Conservation (phyloP, 169 alveolate genomes). For the Plasmodium sp. region DNA sequence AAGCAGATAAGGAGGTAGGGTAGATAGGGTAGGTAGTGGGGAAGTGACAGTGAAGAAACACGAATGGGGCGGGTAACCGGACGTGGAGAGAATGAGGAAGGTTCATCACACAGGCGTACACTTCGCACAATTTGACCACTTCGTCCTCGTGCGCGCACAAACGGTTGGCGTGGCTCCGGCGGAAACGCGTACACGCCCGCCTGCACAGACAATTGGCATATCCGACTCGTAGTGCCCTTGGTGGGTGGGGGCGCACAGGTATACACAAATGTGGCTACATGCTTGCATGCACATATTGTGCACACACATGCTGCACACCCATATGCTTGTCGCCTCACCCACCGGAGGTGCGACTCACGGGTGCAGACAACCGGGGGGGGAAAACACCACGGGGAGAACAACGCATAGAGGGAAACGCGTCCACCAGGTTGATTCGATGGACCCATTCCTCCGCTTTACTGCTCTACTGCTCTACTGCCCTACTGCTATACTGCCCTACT, state of each 20-base stretch:
- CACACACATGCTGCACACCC: too few species aligned
- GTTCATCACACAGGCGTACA: neutral
- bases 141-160: neutral
- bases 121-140: neutral
- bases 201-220: neutral
- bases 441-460: neutral
- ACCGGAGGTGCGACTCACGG: neutral
- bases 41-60: neutral
- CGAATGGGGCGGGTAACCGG: neutral
- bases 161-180: neutral
- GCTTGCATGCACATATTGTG: neutral
- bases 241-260: neutral
- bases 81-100: constrained; percentile 5
- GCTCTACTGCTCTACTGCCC: neutral
- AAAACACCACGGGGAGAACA: neutral
- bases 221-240: neutral
- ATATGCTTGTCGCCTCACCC: neutral
- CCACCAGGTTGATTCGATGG: neutral
- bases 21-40: neutral
- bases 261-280: neutral
- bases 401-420: neutral
- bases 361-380: neutral
- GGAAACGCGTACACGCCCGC: neutral
- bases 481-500: too few species aligned
- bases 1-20: neutral